A percentile compares a stretch with the other conserved stretches of the same genome.
These are phyloP conservation scores for Galerina sulciceps DNA, from an alignment of 768 basidiomycete genomes.

Conservation along the genomic window DNA sequence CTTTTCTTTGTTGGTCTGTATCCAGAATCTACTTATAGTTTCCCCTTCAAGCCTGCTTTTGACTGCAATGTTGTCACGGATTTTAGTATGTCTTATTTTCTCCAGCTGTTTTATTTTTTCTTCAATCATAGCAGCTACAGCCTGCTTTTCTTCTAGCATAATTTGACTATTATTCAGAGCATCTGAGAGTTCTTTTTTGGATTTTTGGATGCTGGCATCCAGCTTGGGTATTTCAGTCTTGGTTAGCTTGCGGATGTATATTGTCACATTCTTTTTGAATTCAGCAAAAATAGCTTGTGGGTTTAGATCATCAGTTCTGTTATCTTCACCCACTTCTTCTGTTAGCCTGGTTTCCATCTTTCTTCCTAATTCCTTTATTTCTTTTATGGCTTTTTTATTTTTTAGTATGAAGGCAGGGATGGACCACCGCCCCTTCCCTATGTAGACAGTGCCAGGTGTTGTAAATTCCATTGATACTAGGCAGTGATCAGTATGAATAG, in stretches of 20 bases:
- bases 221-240: background rate
- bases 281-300: background rate
- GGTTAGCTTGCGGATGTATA: background rate
- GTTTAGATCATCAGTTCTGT: too few species aligned
- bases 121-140: background rate
- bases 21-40: constrained; percentile 5
- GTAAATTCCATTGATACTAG: constrained; percentile 29
- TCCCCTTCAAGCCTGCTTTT: background rate
- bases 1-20: constrained; percentile 1
- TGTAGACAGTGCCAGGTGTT: constrained; percentile 23
- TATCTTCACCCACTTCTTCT: background rate
- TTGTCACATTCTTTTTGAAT: background rate
- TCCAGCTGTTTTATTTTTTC: background rate
- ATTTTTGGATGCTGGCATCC: background rate
- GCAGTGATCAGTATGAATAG: constrained; percentile 34
- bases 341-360: background rate
- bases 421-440: constrained; percentile 37
- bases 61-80: background rate
- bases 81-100: background rate
- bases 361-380: background rate
- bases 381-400: constrained; percentile 22
- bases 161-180: background rate
- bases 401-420: constrained; percentile 16
- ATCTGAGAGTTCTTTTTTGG: background rate
- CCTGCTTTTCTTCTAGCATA: background rate